Evolutionary conservation across 208 protist genomes (phyloP).

Genomic region (Trypanosomatidae sp.): DNA sequence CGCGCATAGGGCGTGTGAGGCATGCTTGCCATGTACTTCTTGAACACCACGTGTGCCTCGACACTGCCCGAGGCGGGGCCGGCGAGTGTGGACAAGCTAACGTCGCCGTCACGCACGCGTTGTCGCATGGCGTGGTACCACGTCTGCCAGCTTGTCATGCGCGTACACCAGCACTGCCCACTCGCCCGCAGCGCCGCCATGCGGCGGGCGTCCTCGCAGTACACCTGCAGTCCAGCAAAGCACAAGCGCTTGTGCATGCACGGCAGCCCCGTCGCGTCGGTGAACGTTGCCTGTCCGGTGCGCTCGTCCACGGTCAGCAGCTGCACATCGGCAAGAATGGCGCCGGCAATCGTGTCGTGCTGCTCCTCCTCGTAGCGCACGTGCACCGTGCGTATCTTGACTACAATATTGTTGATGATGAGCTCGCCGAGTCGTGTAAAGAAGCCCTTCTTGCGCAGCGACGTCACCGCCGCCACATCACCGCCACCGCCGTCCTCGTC

Average conservation of each 20-base stretch:
- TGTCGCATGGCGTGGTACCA: slow-evolving; percentile 70
- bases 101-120: slow-evolving; percentile 34
- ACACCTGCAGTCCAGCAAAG: slow-evolving; percentile 65
- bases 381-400: slow-evolving; percentile 71
- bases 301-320: slow-evolving; percentile 57
- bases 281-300: slow-evolving; percentile 60
- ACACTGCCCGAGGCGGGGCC: slow-evolving; percentile 58
- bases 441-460: slow-evolving; percentile 18
- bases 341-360: slow-evolving; percentile 42
- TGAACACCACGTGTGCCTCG: slow-evolving; percentile 56
- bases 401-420: slow-evolving; percentile 80
- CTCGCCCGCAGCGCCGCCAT: slow-evolving; percentile 4
- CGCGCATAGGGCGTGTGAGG: slow-evolving; percentile 47
- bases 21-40: slow-evolving; percentile 37
- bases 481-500: neutral
- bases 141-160: slow-evolving; percentile 36
- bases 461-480: neutral
- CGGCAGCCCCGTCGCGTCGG: slow-evolving; percentile 38
- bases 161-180: slow-evolving; percentile 18
- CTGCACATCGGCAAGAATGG: slow-evolving; percentile 55
- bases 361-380: slow-evolving; percentile 71
- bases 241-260: slow-evolving; percentile 56
- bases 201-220: slow-evolving; percentile 63
- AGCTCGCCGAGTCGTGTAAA: slow-evolving; percentile 68
- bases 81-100: slow-evolving; percentile 54